Conservation (phyloP, 495 filamentous ascomycete genomes). For the Hypoxylon trugodes region DNA sequence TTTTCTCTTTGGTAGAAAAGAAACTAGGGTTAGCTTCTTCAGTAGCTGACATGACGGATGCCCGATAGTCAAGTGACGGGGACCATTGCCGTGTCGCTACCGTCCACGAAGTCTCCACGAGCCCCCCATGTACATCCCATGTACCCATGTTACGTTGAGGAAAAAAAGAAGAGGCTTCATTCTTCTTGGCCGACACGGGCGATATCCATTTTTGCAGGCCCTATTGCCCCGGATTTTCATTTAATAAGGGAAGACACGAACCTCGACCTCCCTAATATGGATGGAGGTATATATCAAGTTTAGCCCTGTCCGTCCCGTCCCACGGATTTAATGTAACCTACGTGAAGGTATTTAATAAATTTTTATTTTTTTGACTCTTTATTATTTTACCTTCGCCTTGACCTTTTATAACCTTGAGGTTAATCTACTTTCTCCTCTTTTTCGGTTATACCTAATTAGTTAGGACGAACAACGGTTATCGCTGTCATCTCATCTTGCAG, state of each 20-base stretch:
- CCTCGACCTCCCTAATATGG: conserved; percentile 32
- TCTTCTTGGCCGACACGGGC: conserved; percentile 32
- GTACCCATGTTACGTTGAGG: conserved; percentile 34
- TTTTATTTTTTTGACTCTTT: no score
- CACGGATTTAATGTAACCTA: conserved; percentile 27
- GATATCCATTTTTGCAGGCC: conserved; percentile 16
- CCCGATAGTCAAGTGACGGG: conserved; percentile 36
- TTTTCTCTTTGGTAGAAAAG: conserved; percentile 1
- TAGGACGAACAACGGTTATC: conserved; percentile 24
- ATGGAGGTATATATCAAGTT: conserved; percentile 12
- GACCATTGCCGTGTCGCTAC: conserved; percentile 34
- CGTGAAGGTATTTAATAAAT: conserved; percentile 9
- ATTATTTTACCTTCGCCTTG: no score
- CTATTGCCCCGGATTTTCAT: conserved; percentile 35
- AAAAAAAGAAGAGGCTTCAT: conserved; percentile 29
- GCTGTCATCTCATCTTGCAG: conserved; percentile 21
- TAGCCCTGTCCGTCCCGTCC: conserved; percentile 23
- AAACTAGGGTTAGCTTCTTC: background rate
- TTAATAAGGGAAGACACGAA: no score
- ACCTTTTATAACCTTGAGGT: conserved; percentile 22
- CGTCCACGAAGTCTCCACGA: conserved; percentile 28
- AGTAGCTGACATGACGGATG: conserved; percentile 11
- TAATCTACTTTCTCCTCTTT: conserved; percentile 3
- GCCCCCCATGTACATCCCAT: conserved; percentile 18
- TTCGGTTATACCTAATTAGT: conserved; percentile 11